Base-by-base conservation (phyloP, 2,329 filamentous ascomycete genomes). In the Coniochaeta prunicola region DNA sequence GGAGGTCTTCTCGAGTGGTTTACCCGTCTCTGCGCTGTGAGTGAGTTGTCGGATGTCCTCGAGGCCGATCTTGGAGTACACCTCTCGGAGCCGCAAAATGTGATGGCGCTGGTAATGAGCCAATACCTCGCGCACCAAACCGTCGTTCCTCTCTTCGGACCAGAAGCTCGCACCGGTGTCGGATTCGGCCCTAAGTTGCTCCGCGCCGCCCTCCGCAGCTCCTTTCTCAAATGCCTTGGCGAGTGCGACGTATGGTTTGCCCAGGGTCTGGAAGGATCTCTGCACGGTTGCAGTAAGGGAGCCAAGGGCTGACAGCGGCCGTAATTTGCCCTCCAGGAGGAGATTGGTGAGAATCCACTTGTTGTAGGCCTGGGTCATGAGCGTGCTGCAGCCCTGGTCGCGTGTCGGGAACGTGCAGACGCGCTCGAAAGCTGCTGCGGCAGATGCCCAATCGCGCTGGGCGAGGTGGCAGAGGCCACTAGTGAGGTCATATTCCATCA, bases 301-400 rank as follows among this genome's bases (percentile, higher is more conserved):
- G 56, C 80, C 78, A 8, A 83, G 81, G 53, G 83, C 81, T 40
- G 79, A 76, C 10, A 84, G 69, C 0, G 72, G 64, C 1, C 76
- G 74, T 4, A 77, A 76, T 66, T 78, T 83, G 64, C 92, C 92
- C 57, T 86, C 76, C 7, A 83, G 78, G 19, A 99, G 76, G 58
- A 97, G 79, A 57, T 86, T 85, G 10, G 92, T 81, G 17, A 99
- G 76, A 9, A 96, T 70, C 89, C 91, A 97, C 73, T 93, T 96
- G 75, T 93, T 96, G 77, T 96, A 93, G 6, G 91, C 90, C 64
- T 96, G 91, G 4, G 89, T 79, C 88, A 94, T 94, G 56, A 96
- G 80, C 69, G 86, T 87, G 71, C 88, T 93, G 13, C 85, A 78
- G 36, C 84, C 80, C 33, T 79, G 76, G 21, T 86, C 86, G 57